These are phyloP conservation scores for Candida ficus DNA, from an alignment of 805 yeast species.

Conservation along the genomic window DNA sequence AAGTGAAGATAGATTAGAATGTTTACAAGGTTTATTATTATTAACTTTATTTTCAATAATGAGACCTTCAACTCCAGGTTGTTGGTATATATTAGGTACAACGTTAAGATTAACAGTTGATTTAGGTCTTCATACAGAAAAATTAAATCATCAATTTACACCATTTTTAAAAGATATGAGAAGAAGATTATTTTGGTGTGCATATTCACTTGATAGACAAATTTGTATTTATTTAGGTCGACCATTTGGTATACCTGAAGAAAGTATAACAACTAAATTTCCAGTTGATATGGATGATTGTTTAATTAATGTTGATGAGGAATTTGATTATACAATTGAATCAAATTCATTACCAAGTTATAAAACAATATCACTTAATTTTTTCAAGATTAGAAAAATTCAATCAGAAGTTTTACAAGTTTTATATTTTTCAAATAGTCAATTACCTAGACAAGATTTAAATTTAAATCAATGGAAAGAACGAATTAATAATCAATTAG, in stretches of 20 bases:
- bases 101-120: conserved; percentile 79
- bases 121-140: conserved; percentile 76
- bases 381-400: conserved; percentile 64
- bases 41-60: conserved; percentile 69
- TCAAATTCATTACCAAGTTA: conserved; percentile 49
- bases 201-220: conserved; percentile 81
- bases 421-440: conserved; percentile 61
- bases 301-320: conserved; percentile 36
- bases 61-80: conserved; percentile 88
- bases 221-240: conserved; percentile 82
- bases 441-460: conserved; percentile 59
- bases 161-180: conserved; percentile 63
- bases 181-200: conserved; percentile 82
- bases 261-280: conserved; percentile 61
- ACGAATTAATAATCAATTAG: conserved; percentile 45
- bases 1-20: conserved; percentile 59
- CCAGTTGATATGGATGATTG: conserved; percentile 78
- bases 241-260: conserved; percentile 87
- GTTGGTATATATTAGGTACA: conserved; percentile 86
- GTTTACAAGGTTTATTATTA: conserved; percentile 66
- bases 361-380: conserved; percentile 59
- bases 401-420: conserved; percentile 75
- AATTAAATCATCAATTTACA: conserved; percentile 35
- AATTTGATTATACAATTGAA: conserved; percentile 35
- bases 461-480: conserved; percentile 58